Evolutionary conservation across 148 eudicot species (phyloP), one percentile per base, ranked within the genome.

Genomic region (Rhododendron molle): DNA sequence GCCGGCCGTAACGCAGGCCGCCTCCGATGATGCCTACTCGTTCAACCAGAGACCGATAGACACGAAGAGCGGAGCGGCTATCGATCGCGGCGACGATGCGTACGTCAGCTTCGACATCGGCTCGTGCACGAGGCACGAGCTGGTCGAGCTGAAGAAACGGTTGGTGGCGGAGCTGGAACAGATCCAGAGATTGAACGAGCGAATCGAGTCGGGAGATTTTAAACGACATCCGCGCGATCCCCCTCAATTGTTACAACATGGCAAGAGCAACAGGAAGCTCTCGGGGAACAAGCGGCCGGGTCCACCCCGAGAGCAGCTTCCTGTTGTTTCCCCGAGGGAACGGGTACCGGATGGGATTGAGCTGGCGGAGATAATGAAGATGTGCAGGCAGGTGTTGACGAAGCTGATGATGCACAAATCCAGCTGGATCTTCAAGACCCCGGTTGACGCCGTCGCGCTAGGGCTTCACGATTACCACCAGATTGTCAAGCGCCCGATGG

Each of bases 401-500:
- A 92, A 92, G 71, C 71, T 92, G 84, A 76, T 92, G 87, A 92
- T 89, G 88, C 89, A 89, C 74, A 92, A 88, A 74, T 21, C 30
- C 23, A 89, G 92, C 15, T 88, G 90, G 90, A 81, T 91, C 13
- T 92, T 92, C 76, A 91, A 88, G 30, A 76, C 50, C 20, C 94
- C 94, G 0, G 94, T 92, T 1, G 91, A 92, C 79, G 94, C 90
- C 0, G 89, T 2, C 8, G 88, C 86, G 32, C 6, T 92, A 49
- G 91, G 91, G 82, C 89, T 92, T 77, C 92, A 92, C 73, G 94
- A 92, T 88, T 92, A 92, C 72, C 94, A 91, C 76, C 85, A 81
- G 56, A 91, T 92, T 73, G 84, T 92, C 11, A 92, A 89, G 88
- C 83, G 82, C 26, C 94, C 94, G 34, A 92, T 92, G 94, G 94